Conservation (phyloP, 208 protist genomes). For the Acanthamoeba divionensis region DNA sequence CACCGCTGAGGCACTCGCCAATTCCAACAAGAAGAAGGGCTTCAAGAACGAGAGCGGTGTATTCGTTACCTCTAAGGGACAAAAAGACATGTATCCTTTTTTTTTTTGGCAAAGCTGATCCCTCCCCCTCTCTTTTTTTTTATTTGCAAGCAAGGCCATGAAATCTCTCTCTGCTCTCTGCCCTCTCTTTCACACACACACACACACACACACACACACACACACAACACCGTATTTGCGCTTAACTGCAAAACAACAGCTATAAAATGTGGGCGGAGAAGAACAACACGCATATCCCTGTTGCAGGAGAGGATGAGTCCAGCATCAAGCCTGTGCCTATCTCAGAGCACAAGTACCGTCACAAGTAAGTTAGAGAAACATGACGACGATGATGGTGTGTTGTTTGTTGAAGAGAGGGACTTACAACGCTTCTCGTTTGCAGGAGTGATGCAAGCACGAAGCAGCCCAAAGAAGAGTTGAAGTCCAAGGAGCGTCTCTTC, state of each 20-base stretch:
- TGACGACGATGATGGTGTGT: too few relatives aligned
- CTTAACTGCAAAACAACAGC: background rate
- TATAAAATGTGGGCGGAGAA: constrained; percentile 34
- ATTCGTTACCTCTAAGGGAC: background rate
- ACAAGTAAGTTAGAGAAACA: too few relatives aligned
- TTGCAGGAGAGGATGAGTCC: background rate
- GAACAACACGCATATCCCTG: background rate
- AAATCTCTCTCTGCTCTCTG: too few relatives aligned
- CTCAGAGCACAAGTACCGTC: background rate
- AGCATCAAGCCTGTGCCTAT: background rate
- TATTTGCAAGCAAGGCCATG: too few relatives aligned
- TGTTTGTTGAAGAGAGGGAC: too few relatives aligned
- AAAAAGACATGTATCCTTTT: background rate
- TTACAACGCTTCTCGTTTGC: too few relatives aligned
- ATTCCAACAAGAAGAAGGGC: background rate
- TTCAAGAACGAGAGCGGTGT: background rate
- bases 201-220: background rate
- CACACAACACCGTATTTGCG: background rate
- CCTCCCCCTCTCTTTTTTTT: background rate
- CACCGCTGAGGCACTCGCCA: background rate
- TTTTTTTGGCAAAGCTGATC: too few relatives aligned
- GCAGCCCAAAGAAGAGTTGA: background rate
- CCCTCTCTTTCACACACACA: too few relatives aligned
- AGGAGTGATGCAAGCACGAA: background rate
- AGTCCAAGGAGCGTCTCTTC: background rate